Evolutionary conservation across 1,284 basidiomycete genomes (phyloP).

Genomic region (Leccinum solheimii): DNA sequence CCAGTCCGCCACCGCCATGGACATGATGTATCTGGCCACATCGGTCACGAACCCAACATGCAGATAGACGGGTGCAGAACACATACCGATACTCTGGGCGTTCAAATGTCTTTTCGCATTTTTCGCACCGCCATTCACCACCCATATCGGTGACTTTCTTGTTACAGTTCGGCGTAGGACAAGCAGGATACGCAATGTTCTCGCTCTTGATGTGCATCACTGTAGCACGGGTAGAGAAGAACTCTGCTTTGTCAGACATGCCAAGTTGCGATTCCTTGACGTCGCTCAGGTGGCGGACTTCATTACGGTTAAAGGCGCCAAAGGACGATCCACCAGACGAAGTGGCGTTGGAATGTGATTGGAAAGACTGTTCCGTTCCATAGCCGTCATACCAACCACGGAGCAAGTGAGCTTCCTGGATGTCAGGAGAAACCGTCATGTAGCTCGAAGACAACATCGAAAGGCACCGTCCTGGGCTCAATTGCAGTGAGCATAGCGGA

Average conservation of each 20-base stretch:
- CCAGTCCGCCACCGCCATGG: slow-evolving; percentile 87
- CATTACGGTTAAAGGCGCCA: slow-evolving; percentile 62
- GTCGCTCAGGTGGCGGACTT: slow-evolving; percentile 77
- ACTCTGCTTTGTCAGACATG: slow-evolving; percentile 77
- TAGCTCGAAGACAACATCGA: slow-evolving; percentile 70
- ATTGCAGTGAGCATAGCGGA: not conserved
- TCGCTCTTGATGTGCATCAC: slow-evolving; percentile 90
- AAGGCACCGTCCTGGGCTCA: slow-evolving; percentile 64
- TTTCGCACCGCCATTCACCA: slow-evolving; percentile 89
- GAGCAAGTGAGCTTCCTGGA: slow-evolving; percentile 80
- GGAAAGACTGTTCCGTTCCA: slow-evolving; percentile 66
- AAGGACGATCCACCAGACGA: slow-evolving; percentile 40
- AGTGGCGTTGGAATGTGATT: slow-evolving; percentile 60
- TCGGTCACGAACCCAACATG: slow-evolving; percentile 1
- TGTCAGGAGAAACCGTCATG: slow-evolving; percentile 87
- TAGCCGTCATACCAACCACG: slow-evolving; percentile 90
- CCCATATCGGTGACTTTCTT: slow-evolving; percentile 86
- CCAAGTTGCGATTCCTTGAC: slow-evolving; percentile 83
- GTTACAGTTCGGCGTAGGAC: slow-evolving; percentile 79
- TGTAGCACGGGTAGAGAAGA: slow-evolving; percentile 82
- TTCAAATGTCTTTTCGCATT: slow-evolving; percentile 78
- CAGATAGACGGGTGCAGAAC: not conserved
- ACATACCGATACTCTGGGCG: slow-evolving; percentile 81
- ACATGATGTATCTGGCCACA: slow-evolving; percentile 78
- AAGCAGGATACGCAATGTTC: slow-evolving; percentile 89